Conservation (phyloP, 306 rosid species). For the Bauhinia variegata region DNA sequence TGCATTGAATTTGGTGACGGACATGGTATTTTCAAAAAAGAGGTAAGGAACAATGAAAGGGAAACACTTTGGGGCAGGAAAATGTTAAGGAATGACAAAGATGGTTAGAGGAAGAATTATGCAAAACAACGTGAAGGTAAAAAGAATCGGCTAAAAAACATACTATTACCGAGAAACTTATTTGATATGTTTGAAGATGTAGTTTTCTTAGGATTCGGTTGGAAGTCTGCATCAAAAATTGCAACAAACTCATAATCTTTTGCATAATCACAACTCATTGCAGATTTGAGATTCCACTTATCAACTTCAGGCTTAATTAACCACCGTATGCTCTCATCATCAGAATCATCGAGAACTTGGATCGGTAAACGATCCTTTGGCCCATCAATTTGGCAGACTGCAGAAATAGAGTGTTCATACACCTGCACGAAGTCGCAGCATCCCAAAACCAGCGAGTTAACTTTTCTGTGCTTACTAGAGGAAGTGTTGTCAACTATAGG, state of each 20-base stretch:
- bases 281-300: conserved; percentile 93
- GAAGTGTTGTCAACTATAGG: too few species aligned
- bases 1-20: conserved; percentile 96
- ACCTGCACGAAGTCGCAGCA: conserved; percentile 51
- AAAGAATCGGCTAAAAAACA: conserved; percentile 37
- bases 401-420: conserved; percentile 85
- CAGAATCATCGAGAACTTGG: conserved; percentile 92
- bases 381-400: conserved; percentile 88
- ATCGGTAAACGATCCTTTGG: conserved; percentile 70
- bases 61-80: conserved; percentile 90
- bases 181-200: conserved; percentile 14
- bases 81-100: conserved; percentile 84
- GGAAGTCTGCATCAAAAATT: conserved; percentile 91
- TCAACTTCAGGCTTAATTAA: conserved; percentile 73
- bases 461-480: too few species aligned
- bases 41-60: conserved; percentile 94
- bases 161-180: conserved; percentile 14
- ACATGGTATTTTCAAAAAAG: conserved; percentile 92
- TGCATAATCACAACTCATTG: too few species aligned
- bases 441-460: conserved; percentile 3
- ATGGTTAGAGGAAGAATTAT: conserved; percentile 93
- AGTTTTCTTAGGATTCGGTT: conserved; percentile 81
- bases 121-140: conserved; percentile 87
- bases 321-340: conserved; percentile 69
- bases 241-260: conserved; percentile 84